phyloP scores from a whole-genome alignment of 139 green algal genomes.

The Chara braunii region DNA sequence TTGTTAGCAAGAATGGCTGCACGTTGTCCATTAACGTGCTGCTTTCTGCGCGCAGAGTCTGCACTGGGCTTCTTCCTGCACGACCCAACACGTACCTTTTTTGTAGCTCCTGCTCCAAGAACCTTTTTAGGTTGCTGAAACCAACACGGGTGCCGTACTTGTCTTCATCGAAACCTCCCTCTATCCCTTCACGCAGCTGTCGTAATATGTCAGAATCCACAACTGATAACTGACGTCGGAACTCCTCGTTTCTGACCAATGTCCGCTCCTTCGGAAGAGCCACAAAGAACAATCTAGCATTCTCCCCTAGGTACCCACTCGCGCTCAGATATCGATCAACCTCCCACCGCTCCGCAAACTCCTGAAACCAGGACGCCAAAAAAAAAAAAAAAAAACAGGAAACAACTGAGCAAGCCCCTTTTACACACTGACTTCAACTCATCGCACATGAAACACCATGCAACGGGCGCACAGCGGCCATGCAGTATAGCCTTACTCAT shows the following conservation, averaged over 20 bases:
- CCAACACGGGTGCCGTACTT: conserved; percentile 68
- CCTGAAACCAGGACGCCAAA: too few relatives aligned
- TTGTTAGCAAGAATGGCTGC: too few relatives aligned
- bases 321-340: conserved; percentile 84
- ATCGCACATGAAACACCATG: too few relatives aligned
- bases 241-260: background rate
- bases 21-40: too few relatives aligned
- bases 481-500: too few relatives aligned
- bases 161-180: conserved; percentile 81
- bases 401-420: background rate
- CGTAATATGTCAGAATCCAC: conserved; percentile 19
- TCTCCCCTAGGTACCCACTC: conserved; percentile 71
- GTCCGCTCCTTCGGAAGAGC: conserved; percentile 78
- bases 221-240: conserved; percentile 10
- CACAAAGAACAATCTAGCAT: conserved; percentile 85
- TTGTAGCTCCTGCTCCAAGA: conserved; percentile 87
- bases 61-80: too few relatives aligned
- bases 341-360: conserved; percentile 87
- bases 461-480: too few relatives aligned
- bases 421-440: background rate
- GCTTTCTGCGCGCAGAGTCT: too few relatives aligned
- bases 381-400: too few relatives aligned
- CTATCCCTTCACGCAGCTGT: conserved; percentile 53
- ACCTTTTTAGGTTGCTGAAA: conserved; percentile 72
- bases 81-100: conserved; percentile 80